Conservation (phyloP, 2,329 filamentous ascomycete genomes). For the Apiospora arundinis region DNA sequence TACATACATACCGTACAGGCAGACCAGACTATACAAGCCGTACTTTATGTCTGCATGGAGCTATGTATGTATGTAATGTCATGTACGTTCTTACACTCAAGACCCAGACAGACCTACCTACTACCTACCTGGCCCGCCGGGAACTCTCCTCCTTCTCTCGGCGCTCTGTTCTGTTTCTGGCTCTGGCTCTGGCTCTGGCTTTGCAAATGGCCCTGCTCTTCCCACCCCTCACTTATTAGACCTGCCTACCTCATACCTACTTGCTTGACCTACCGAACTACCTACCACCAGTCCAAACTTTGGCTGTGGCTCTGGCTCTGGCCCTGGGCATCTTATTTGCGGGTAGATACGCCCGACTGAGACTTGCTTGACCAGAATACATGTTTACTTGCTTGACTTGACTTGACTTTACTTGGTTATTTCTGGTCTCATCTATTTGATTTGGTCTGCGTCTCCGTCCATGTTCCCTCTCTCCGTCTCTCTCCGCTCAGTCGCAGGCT, state of each 20-base stretch:
- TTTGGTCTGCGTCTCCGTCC: conserved; percentile 21
- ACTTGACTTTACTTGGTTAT: conserved; percentile 11
- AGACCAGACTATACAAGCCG: not conserved
- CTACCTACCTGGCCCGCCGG: not conserved
- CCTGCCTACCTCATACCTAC: not conserved
- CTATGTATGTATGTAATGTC: not conserved
- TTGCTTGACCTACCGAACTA: not conserved
- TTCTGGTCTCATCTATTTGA: conserved; percentile 19
- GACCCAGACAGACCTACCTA: not conserved
- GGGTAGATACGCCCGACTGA: conserved; percentile 26
- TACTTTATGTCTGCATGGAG: conserved; percentile 12
- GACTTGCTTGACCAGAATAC: conserved; percentile 22
- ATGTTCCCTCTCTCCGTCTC: conserved; percentile 17
- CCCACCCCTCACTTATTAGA: conserved; percentile 14
- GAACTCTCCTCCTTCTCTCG: conserved; percentile 6
- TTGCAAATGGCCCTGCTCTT: not conserved
- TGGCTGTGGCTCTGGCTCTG: conserved; percentile 12
- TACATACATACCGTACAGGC: not conserved
- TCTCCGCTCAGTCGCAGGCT: conserved; percentile 2
- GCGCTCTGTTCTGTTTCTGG: not conserved
- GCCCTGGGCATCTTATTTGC: conserved; percentile 22
- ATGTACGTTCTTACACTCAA: conserved; percentile 11
- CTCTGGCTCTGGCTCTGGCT: not conserved
- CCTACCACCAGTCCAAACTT: conserved; percentile 15
- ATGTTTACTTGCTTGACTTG: not conserved